These are phyloP conservation scores for Candida xyloterini DNA, from an alignment of 805 yeast genomes.

Conservation along the genomic window DNA sequence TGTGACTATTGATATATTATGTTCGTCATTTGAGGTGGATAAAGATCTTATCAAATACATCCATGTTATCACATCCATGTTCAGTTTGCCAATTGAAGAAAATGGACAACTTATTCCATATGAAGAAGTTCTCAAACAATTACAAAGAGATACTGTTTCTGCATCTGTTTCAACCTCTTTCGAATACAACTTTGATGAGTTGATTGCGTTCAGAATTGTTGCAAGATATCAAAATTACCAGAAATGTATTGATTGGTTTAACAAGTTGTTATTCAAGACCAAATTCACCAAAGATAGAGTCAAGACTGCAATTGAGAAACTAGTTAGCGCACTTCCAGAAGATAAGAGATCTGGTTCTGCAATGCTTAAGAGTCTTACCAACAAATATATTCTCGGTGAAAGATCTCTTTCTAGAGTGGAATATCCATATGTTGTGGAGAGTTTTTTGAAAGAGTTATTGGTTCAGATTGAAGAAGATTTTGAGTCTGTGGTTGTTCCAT, in stretches of 20 bases:
- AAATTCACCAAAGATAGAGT: constrained; percentile 73
- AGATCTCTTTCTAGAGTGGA: constrained; percentile 64
- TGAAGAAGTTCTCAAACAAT: constrained; percentile 70
- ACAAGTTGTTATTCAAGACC: constrained; percentile 59
- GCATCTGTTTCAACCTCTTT: constrained; percentile 55
- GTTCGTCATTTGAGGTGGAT: constrained; percentile 54
- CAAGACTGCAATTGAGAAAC: constrained; percentile 59
- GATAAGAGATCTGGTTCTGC: constrained; percentile 58
- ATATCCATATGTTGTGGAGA: constrained; percentile 65
- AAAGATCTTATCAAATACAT: constrained; percentile 58
- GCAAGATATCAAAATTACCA: constrained; percentile 60
- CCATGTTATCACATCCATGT: constrained; percentile 62
- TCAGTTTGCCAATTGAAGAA: constrained; percentile 63
- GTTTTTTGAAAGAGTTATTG: constrained; percentile 46
- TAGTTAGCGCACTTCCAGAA: constrained; percentile 58
- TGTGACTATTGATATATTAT: constrained; percentile 59
- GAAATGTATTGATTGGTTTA: constrained; percentile 75
- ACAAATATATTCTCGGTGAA: constrained; percentile 44
- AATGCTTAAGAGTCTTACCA: constrained; percentile 62
- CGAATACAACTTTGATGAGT: constrained; percentile 61
- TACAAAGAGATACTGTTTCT: constrained; percentile 72
- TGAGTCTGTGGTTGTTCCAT: constrained; percentile 42
- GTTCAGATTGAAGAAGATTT: constrained; percentile 55
- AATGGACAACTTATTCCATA: constrained; percentile 59
- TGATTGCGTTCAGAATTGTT: constrained; percentile 58